These are phyloP conservation scores for Candida tammaniensis DNA, from an alignment of 805 yeast genomes.

Conservation along the genomic window DNA sequence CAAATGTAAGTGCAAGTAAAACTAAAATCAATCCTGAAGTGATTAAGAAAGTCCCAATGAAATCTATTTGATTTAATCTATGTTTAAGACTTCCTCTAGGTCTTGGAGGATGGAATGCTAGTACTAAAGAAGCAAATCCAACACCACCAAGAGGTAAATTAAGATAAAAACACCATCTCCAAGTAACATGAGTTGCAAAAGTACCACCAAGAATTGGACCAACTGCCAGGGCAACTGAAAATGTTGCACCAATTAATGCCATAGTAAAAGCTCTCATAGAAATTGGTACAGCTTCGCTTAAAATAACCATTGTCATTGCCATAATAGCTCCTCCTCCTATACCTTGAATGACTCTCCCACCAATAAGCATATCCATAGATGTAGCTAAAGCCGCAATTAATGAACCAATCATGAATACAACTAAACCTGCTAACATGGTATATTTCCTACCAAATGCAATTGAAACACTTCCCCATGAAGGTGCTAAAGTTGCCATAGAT, in stretches of 20 bases:
- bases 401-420: slow-evolving; percentile 62
- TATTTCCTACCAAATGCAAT: slow-evolving; percentile 57
- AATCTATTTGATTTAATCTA: slow-evolving; percentile 46
- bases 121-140: slow-evolving; percentile 34
- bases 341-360: slow-evolving; percentile 70
- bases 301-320: slow-evolving; percentile 53
- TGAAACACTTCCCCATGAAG: slow-evolving; percentile 57
- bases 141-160: slow-evolving; percentile 66
- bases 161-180: slow-evolving; percentile 78
- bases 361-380: slow-evolving; percentile 60
- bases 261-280: slow-evolving; percentile 37
- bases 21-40: slow-evolving; percentile 44
- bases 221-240: slow-evolving; percentile 48
- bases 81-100: slow-evolving; percentile 36
- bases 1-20: slow-evolving; percentile 51
- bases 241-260: slow-evolving; percentile 39
- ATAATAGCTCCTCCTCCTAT: slow-evolving; percentile 70
- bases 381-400: slow-evolving; percentile 53
- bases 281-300: slow-evolving; percentile 53
- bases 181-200: slow-evolving; percentile 53
- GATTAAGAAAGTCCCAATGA: slow-evolving; percentile 44
- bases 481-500: slow-evolving; percentile 51
- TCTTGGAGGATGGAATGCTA: slow-evolving; percentile 47
- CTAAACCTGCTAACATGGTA: slow-evolving; percentile 45
- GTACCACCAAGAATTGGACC: slow-evolving; percentile 73